Conservation (phyloP, 140 eudicot genomes). For the Bidens hawaiensis region DNA sequence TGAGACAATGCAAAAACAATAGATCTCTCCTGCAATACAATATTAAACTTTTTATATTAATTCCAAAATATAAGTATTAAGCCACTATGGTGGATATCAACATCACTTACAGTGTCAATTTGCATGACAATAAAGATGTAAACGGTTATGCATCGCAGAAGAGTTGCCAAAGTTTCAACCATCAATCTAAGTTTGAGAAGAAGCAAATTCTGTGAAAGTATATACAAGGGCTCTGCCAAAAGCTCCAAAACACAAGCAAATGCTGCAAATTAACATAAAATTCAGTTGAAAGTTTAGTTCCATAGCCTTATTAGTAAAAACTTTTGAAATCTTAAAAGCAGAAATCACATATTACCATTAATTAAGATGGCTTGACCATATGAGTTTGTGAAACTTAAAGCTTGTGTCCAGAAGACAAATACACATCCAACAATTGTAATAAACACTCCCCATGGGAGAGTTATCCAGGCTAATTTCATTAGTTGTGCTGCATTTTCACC, state of each 20-base stretch:
- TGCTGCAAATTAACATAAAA: constrained; percentile 43
- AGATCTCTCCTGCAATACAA: constrained; percentile 73
- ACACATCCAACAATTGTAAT: constrained; percentile 48
- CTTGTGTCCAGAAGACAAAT: constrained; percentile 85
- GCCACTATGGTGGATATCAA: constrained; percentile 1
- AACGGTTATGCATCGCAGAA: constrained; percentile 67
- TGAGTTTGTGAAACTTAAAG: constrained; percentile 57
- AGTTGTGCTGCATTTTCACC: constrained; percentile 32
- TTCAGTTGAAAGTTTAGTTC: constrained; percentile 13
- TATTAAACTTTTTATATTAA: not conserved
- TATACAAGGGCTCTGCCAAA: constrained; percentile 91
- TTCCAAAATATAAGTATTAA: constrained; percentile 3
- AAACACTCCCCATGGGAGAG: constrained; percentile 72
- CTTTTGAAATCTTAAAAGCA: not conserved
- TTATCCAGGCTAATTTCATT: constrained; percentile 49
- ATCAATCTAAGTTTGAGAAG: constrained; percentile 80
- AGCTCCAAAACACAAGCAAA: constrained; percentile 88
- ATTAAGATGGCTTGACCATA: constrained; percentile 87
- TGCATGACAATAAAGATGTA: constrained; percentile 62
- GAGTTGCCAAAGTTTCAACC: constrained; percentile 83
- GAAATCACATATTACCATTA: constrained; percentile 50
- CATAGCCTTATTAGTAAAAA: not conserved
- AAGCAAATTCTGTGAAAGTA: constrained; percentile 81
- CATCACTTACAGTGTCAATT: constrained; percentile 48
- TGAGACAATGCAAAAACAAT: constrained; percentile 77